Evolutionary conservation across 2,329 filamentous ascomycete genomes (phyloP).

Genomic region (Colletotrichum sp.): DNA sequence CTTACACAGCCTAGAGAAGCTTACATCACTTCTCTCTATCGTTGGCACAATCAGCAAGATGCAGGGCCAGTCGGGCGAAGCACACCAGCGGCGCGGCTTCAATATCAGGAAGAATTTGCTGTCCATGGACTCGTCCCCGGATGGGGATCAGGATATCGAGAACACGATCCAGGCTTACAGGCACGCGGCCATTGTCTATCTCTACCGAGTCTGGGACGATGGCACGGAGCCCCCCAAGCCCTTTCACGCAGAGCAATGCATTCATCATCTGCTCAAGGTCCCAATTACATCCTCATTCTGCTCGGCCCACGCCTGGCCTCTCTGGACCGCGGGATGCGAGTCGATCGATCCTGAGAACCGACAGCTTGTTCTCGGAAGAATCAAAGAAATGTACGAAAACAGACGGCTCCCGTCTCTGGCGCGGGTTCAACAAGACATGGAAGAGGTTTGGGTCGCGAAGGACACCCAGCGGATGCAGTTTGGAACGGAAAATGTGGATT

Average conservation of each 20-base stretch:
- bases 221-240: conserved; percentile 22
- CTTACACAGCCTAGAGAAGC: conserved; percentile 22
- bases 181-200: conserved; percentile 35
- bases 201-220: conserved; percentile 32
- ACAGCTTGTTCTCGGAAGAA: conserved; percentile 26
- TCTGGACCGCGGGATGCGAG: conserved; percentile 37
- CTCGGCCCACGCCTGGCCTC: conserved; percentile 34
- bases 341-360: conserved; percentile 27
- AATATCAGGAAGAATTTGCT: background rate
- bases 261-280: conserved; percentile 28
- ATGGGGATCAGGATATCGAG: conserved; percentile 20
- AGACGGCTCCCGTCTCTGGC: conserved; percentile 32
- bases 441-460: conserved; percentile 33
- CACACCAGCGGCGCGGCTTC: background rate
- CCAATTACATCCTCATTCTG: conserved; percentile 31
- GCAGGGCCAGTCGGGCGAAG: conserved; percentile 20
- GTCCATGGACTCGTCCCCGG: background rate
- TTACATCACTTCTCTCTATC: conserved; percentile 26
- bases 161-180: conserved; percentile 34
- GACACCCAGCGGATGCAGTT: conserved; percentile 29
- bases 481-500: conserved; percentile 34
- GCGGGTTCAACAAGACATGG: conserved; percentile 32
- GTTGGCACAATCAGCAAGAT: conserved; percentile 30
- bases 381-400: conserved; percentile 30
- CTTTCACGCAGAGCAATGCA: conserved; percentile 28